Base-by-base conservation (phyloP, 2,329 filamentous ascomycete species). In the Arthrobotrys megalospora region DNA sequence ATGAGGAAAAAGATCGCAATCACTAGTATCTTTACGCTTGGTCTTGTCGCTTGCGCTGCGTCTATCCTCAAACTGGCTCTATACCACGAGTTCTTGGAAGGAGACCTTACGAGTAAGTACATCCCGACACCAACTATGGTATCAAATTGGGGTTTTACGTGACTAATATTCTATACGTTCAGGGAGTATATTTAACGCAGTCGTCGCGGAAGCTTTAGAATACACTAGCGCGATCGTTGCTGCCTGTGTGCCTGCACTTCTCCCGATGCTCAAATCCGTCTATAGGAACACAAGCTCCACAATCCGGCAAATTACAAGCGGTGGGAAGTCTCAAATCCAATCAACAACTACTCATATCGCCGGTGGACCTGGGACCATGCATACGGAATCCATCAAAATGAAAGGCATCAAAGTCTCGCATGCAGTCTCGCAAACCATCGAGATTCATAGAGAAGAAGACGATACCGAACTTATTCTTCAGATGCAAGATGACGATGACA, bases 341-440 rank as follows among this genome's bases (percentile, higher is more conserved):
- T 67, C 75, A 2, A 72, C 75, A n/a, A 71, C 75, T 14, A 78
- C 73, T 10, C 73, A 77, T 38, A 67, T 77, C 45, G 66, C 58
- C 8, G 62, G 43, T 8, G 73, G 73, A 10, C 41, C 48, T 32
- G 43, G 60, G 5, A 73, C 5, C 12, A 41, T 43, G 19, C 63
- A 68, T 48, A 60, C 41, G 6, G 75, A 78, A 43, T 78, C 67
- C 6, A 78, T 78, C 12, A 72, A 67, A 28, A 71, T 78, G 75
- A 78, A 68, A 47, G 75, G 75, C 6, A 78, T 78, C 43, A 78
- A 78, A 21, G 52, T 78, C 2, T 78, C 67, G 5, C 75, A 78
- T 50, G 75, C 63, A 0, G 75, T 78, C 5, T 78, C 75, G 4
- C 75, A 78, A 43, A 78, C 75, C 0, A 55, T 78, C 21, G 75